Conservation (phyloP, 2,329 filamentous ascomycete species). For the Rhynchosporium agropyri region DNA sequence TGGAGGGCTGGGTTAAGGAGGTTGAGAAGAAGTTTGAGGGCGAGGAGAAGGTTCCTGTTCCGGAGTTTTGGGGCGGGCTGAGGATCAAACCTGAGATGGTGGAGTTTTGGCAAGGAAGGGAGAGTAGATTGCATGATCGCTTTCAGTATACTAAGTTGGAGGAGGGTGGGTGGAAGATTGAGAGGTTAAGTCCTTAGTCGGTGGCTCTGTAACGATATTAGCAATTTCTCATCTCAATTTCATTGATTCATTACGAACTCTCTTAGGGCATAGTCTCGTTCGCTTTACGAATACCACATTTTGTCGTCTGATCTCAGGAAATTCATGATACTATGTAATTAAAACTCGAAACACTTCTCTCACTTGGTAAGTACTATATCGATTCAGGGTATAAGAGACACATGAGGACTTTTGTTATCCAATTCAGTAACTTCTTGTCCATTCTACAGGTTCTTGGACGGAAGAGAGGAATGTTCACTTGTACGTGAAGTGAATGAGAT, state of each 20-base stretch:
- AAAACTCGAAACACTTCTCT: too few species aligned
- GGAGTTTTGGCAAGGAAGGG: conserved; percentile 95
- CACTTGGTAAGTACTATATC: too few species aligned
- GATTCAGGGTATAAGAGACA: too few species aligned
- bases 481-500: too few species aligned
- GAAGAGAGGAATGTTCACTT: too few species aligned
- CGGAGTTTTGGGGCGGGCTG: conserved; percentile 92
- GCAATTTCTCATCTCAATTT: not conserved
- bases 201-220: not conserved
- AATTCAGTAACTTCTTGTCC: too few species aligned
- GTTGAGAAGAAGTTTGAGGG: conserved; percentile 75
- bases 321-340: too few species aligned
- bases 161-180: conserved; percentile 62
- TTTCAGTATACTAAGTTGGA: conserved; percentile 77
- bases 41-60: conserved; percentile 80
- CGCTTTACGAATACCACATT: too few species aligned
- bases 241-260: not conserved
- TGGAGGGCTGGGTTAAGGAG: conserved; percentile 79
- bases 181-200: conserved; percentile 70
- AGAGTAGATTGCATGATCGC: conserved; percentile 89
- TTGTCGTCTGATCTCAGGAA: too few species aligned
- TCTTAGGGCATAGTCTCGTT: too few species aligned
- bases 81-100: conserved; percentile 82
- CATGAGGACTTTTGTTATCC: too few species aligned
- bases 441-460: too few species aligned